Conservation (phyloP, 768 basidiomycete species). For the Phanerodontia chrysosporium region DNA sequence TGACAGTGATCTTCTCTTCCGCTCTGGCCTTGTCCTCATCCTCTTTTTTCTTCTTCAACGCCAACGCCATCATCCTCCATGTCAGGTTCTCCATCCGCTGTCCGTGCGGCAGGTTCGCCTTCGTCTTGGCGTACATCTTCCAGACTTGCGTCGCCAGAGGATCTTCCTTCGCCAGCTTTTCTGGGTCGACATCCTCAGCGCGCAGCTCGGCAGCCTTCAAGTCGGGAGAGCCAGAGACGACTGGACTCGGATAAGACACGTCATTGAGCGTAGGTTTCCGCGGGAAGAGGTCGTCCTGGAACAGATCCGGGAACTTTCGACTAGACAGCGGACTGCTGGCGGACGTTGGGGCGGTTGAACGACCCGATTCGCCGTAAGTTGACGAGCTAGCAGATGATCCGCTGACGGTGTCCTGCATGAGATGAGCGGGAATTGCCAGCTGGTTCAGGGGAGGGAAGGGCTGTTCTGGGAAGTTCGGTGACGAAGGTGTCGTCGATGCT, state of each 20-base stretch:
- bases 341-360: constrained; percentile 25
- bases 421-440: constrained; percentile 18
- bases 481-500: constrained; percentile 42
- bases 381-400: constrained; percentile 27
- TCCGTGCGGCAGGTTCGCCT: constrained; percentile 84
- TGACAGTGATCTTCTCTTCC: constrained; percentile 11
- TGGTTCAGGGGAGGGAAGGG: constrained; percentile 19
- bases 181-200: constrained; percentile 49
- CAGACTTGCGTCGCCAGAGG: constrained; percentile 94
- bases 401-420: constrained; percentile 17
- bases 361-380: constrained; percentile 20
- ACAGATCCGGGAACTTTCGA: constrained; percentile 41
- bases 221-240: constrained; percentile 66
- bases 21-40: constrained; percentile 45
- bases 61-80: constrained; percentile 98
- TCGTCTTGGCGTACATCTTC: constrained; percentile 92
- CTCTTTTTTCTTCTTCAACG: constrained; percentile 84
- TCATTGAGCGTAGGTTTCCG: constrained; percentile 35
- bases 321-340: constrained; percentile 23
- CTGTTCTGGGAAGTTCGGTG: constrained; percentile 31
- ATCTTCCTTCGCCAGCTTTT: constrained; percentile 73
- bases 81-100: constrained; percentile 98
- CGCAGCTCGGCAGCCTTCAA: constrained; percentile 40
- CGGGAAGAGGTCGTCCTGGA: constrained; percentile 64
- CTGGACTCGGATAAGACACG: constrained; percentile 43